Evolutionary conservation across 2,329 filamentous ascomycete species (phyloP), one percentile per base, ranked within the genome.

Genomic region (Periconia macrospinosa): DNA sequence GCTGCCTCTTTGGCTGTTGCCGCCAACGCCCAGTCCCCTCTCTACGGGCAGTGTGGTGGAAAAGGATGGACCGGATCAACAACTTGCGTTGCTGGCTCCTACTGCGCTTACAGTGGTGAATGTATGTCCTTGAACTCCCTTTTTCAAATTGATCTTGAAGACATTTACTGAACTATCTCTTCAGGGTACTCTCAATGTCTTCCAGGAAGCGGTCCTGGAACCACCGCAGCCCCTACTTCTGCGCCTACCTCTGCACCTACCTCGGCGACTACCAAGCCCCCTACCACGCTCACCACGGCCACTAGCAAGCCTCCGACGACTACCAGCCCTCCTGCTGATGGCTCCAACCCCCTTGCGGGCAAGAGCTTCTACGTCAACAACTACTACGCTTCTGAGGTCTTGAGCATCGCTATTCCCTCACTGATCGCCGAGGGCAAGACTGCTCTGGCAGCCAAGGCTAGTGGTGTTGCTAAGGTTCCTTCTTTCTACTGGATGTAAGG

Each of bases 341-440:
- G 33, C 10, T 82, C 81, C 11, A 82, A 82, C 61, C 77, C 79
- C 0, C 79, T 81, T 55, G 67, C 68, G n/a, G 79, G 78, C 18
- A 75, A 78, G 55, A 72, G 76, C 56, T 73, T 79, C 45, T 81
- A 80, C 55, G 75, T 74, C 20, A 81, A 82, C 57, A 71, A 77
- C 1, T 81, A 78, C 66, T 82, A 82, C 63, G 71, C 79, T 19
- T 78, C 78, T 2, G 79, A 82, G 61, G 75, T 82, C 41, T 75
- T 76, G 44, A 78, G 68, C 40, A 71, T 79, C 14, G 87, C 86
- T 2, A 80, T 88, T 18, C 86, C 87, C 13, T 83, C 81, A 15
- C 71, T 90, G 54, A 82, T 81, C 15, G 51, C 80, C 8, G 33
- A 3, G 33, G 33, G 33, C 33, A 37, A 37, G 11, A 6, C 33